Evolutionary conservation across 2,329 filamentous ascomycete species (phyloP), one percentile per base, ranked within the genome.

Genomic region (Phialemonium atrogriseum): DNA sequence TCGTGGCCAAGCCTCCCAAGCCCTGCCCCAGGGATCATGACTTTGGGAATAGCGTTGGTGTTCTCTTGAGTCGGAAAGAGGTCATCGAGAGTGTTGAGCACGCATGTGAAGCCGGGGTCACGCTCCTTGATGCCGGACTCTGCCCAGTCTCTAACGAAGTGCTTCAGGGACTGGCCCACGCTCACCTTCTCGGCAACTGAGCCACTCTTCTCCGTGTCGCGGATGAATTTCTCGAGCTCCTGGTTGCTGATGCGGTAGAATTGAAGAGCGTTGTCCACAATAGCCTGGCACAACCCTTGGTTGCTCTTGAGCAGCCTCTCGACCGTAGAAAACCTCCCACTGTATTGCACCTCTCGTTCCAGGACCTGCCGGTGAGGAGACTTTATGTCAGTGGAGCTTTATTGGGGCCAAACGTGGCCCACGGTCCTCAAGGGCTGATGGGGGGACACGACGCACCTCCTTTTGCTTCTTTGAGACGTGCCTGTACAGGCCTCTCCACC

Each of bases 91-190:
- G 55, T 56, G 5, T 44, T 32, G 4, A 58, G 32, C 1, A 69
- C 47, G 32, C 57, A 64, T 0, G 50, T 44, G 29, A 67, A 66
- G 0, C 58, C 55, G 0, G 56, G 54, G 0, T 60, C 45, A 2
- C 70, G 55, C 38, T 76, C 70, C 22, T 57, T 48, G 0, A 41
- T 36, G 1, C 70, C 71, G 10, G 66, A 59, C 0, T 49, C 51
- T 0, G 70, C 62, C 71, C 71, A 76, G 43, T 77, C 72, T 5
- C 71, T 58, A 3, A 75, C 68, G 35, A 66, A 68, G 40, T 76
- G 71, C 44, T 75, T 76, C 32, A 76, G 43, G 0, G 68, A 59
- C 41, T 76, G 72, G 0, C 60, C 58, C 1, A 72, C 59, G 20
- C 66, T 64, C 2, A 64, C 55, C 5, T 58, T 60, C 14, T 75